Conservation (phyloP, 2,329 filamentous ascomycete genomes). For the Pseudocercospora eumusae region DNA sequence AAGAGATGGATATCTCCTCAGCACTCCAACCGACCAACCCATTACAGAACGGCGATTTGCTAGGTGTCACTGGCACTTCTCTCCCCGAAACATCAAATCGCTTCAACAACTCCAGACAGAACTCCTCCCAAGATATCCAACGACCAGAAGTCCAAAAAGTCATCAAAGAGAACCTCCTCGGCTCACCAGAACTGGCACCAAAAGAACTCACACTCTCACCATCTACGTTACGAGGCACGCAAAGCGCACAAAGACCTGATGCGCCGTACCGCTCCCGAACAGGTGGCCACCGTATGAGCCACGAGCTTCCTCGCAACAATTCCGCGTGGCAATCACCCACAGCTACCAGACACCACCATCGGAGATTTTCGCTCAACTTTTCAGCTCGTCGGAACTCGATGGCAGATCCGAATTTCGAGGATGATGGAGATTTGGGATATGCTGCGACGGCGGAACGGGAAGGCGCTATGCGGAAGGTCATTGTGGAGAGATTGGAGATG, state of each 20-base stretch:
- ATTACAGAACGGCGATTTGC: constrained; percentile 62
- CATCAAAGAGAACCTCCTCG: constrained; percentile 25
- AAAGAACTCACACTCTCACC: constrained; percentile 27
- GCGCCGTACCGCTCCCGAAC: constrained; percentile 32
- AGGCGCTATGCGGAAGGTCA: constrained; percentile 86
- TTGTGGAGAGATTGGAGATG: constrained; percentile 92
- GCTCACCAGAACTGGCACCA: constrained; percentile 16
- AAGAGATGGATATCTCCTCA: constrained; percentile 87
- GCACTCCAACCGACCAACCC: constrained; percentile 61
- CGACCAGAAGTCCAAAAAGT: constrained; percentile 30
- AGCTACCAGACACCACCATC: constrained; percentile 30
- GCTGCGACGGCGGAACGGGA: constrained; percentile 93
- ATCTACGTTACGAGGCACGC: constrained; percentile 9
- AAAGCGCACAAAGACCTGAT: constrained; percentile 27
- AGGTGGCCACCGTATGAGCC: constrained; percentile 32
- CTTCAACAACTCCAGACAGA: constrained; percentile 52
- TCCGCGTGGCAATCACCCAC: constrained; percentile 29
- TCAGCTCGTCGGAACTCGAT: constrained; percentile 16
- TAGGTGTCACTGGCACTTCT: constrained; percentile 55
- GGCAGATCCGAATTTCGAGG: constrained; percentile 49
- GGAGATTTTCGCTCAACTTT: constrained; percentile 48
- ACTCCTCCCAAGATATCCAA: constrained; percentile 46
- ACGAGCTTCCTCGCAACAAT: constrained; percentile 28
- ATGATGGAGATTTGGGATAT: constrained; percentile 91
- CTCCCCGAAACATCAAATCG: constrained; percentile 46